Evolutionary conservation across 768 basidiomycete genomes (phyloP), one percentile per base, ranked within the genome.

Genomic region (Tricholoma hemisulphureum): DNA sequence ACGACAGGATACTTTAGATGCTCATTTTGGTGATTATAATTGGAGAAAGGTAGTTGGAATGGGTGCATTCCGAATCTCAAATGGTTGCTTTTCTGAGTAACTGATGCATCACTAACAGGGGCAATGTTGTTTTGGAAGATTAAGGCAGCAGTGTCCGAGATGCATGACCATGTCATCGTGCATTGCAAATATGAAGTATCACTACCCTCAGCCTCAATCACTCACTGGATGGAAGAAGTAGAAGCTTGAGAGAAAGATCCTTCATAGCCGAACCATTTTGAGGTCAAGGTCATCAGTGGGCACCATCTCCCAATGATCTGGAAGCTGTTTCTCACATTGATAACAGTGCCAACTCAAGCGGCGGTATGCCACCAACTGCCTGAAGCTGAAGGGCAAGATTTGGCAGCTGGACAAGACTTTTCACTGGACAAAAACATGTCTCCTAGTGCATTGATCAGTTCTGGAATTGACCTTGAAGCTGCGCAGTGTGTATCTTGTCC

Each of bases 11-110:
- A 52, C 32, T 8, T 55, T 73, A 0, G 66, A 75, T 31, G 63
- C 65, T 49, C 62, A 70, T 26, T 63, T 68, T 20, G 63, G 67
- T 18, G 65, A 68, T 26, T 63, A 62, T 24, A 71, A 72, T 32
- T 72, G 66, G 66, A 24, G 35, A 16, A 75, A 73, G 48, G 39
- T 61, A 0, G 29, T 66, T 5, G 51, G 52, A 4, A 31, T 74
- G 1, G 63, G 67, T 71, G 23, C 18, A 4, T 43, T 11, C 20
- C n/a, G 11, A 7, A 34, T 31, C 24, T 53, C 21, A 18, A 7
- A 23, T 23, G 16, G 2, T 26, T n/a, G 49, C 11, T 50, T 13
- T 10, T 9, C 21, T 10, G 29, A 35, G 18, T n/a, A 28, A 14
- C 16, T 20, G 32, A 34, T 52, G 18, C 26, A 52, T 50, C 26